These are phyloP conservation scores for Rhodotorula graminis DNA, from an alignment of 768 basidiomycete genomes.

Conservation along the genomic window DNA sequence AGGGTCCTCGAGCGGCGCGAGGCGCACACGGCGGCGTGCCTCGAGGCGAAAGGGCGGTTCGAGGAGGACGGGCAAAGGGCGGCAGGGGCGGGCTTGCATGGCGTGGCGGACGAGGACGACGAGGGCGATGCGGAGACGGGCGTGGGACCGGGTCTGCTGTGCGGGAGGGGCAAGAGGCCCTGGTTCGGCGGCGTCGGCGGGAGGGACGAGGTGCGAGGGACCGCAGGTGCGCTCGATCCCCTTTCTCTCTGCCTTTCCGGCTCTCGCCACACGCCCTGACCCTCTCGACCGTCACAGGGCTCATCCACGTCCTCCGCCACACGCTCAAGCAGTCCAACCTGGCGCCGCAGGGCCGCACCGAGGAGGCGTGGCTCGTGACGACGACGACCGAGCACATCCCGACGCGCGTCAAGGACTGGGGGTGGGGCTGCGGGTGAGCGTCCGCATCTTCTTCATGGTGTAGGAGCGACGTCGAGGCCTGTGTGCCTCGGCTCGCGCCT, in stretches of 20 bases:
- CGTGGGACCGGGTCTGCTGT: not conserved
- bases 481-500: not conserved
- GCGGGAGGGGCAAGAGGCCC: not conserved
- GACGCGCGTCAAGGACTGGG: constrained; percentile 26
- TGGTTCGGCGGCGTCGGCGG: not conserved
- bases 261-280: not conserved
- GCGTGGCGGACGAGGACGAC: not conserved
- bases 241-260: not conserved
- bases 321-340: not conserved
- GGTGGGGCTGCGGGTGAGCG: constrained; percentile 34
- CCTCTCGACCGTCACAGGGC: not conserved
- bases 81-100: not conserved
- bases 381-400: constrained; percentile 21
- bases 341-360: constrained; percentile 14
- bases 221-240: not conserved
- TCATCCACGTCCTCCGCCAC: not conserved
- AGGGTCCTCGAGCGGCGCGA: not conserved
- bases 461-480: too few species aligned
- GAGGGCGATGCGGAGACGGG: not conserved
- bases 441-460: too few species aligned
- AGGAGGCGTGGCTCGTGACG: constrained; percentile 14
- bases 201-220: constrained; percentile 1
- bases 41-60: not conserved
- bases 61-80: not conserved
- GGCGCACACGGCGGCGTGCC: not conserved